Percentiles rank a stretch among this genome's conserved stretches.
These are phyloP conservation scores for Fusarium chuoi DNA, from an alignment of 2,329 filamentous ascomycete species.

Conservation along the genomic window DNA sequence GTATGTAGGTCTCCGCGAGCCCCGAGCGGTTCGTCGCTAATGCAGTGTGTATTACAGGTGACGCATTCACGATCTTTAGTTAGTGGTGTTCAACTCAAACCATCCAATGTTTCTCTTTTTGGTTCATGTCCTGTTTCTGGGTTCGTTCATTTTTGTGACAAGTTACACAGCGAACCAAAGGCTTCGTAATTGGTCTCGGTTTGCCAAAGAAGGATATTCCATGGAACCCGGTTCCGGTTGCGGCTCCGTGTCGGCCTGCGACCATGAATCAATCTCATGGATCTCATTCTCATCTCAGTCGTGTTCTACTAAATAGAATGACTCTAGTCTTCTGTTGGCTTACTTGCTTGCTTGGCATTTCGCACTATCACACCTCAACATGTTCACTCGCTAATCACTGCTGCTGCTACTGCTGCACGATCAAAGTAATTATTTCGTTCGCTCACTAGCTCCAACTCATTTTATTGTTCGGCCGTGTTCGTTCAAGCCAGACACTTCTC, in stretches of 20 bases:
- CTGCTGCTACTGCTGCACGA: slow-evolving; percentile 7
- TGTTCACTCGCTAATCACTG: slow-evolving; percentile 21
- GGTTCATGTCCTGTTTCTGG: neutral
- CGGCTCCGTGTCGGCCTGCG: slow-evolving; percentile 11
- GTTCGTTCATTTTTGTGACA: slow-evolving; percentile 6
- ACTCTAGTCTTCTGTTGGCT: slow-evolving; percentile 11
- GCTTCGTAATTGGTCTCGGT: slow-evolving; percentile 26
- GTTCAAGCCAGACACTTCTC: neutral
- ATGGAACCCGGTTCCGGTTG: slow-evolving; percentile 11
- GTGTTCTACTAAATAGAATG: slow-evolving; percentile 10
- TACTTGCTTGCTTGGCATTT: neutral
- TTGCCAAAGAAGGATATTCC: slow-evolving; percentile 19
- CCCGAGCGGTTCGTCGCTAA: slow-evolving; percentile 16
- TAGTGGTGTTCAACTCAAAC: neutral
- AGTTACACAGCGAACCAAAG: slow-evolving; percentile 14
- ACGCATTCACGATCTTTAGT: slow-evolving; percentile 4
- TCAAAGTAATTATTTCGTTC: slow-evolving; percentile 26
- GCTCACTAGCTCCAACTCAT: slow-evolving; percentile 27
- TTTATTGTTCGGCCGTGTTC: neutral
- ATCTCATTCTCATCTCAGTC: neutral
- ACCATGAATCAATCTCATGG: neutral
- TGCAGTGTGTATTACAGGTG: slow-evolving; percentile 4
- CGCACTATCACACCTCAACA: slow-evolving; percentile 2
- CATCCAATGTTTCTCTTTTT: neutral
- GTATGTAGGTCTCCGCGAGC: slow-evolving; percentile 1